Percentiles rank a stretch among this genome's conserved stretches.
Conservation (phyloP, 208 protist genomes). For the Wallacemonas sp. region DNA sequence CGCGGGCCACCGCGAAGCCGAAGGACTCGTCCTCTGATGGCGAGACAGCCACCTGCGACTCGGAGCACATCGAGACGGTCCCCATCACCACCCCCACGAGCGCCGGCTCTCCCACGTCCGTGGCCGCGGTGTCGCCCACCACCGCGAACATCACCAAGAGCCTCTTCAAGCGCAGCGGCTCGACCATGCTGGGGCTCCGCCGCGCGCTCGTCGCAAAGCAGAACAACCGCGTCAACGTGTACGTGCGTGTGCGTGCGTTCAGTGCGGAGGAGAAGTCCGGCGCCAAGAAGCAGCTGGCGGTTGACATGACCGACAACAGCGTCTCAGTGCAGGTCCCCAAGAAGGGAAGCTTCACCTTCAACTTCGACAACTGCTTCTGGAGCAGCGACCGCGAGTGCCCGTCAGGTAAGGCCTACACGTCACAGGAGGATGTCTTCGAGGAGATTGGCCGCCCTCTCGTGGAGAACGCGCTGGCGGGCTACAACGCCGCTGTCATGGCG, state of each 20-base stretch:
- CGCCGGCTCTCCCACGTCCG: too few species aligned
- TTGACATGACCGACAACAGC: slow-evolving; percentile 68
- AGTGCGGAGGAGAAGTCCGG: slow-evolving; percentile 35
- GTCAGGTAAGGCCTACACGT: slow-evolving; percentile 41
- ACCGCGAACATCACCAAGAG: slow-evolving; percentile 49
- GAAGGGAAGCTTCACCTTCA: slow-evolving; percentile 81
- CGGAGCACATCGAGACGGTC: slow-evolving; percentile 19
- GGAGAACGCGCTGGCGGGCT: slow-evolving; percentile 87
- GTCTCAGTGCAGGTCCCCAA: slow-evolving; percentile 70
- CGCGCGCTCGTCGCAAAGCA: slow-evolving; percentile 40
- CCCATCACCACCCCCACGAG: slow-evolving; percentile 37
- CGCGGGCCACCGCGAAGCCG: slow-evolving; percentile 14
- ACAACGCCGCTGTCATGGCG: slow-evolving; percentile 87
- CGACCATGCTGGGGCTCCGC: slow-evolving; percentile 31
- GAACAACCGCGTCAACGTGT: slow-evolving; percentile 81
- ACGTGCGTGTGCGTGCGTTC: slow-evolving; percentile 85
- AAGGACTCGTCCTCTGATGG: slow-evolving; percentile 21
- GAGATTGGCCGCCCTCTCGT: slow-evolving; percentile 84
- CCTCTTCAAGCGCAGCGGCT: slow-evolving; percentile 55
- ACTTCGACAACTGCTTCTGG: slow-evolving; percentile 94
- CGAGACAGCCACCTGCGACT: slow-evolving; percentile 37
- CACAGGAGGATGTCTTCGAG: slow-evolving; percentile 89
- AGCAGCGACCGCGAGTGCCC: slow-evolving; percentile 69
- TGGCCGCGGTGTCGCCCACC: slow-evolving; percentile 63
- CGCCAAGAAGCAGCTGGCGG: slow-evolving; percentile 41